These are phyloP conservation scores for Paraphoma sp. DNA, from an alignment of 2,329 filamentous ascomycete genomes.

Conservation along the genomic window DNA sequence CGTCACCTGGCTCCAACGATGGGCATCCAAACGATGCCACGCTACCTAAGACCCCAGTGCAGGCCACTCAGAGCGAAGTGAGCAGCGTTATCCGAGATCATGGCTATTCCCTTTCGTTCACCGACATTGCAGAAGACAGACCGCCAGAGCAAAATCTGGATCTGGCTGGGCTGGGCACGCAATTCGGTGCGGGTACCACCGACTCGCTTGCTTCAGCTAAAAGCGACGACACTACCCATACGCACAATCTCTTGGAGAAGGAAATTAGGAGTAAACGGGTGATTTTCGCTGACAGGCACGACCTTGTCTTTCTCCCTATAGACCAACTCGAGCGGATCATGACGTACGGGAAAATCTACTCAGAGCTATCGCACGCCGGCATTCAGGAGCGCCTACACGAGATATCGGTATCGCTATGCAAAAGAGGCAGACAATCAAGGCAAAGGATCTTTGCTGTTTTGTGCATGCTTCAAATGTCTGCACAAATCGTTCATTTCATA, in stretches of 20 bases:
- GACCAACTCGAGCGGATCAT: not conserved
- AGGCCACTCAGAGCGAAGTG: not conserved
- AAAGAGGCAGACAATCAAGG: not conserved
- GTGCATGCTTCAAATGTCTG: slow-evolving; percentile 1
- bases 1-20: no score
- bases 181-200: no score
- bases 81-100: not conserved
- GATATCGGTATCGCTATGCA: not conserved
- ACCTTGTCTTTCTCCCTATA: not conserved
- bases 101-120: not conserved
- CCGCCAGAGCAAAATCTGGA: not conserved
- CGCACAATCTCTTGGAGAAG: no score
- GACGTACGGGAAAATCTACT: not conserved
- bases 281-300: no score
- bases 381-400: not conserved
- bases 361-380: not conserved
- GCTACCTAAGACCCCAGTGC: not conserved
- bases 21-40: not conserved
- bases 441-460: slow-evolving; percentile 6
- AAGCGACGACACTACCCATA: no score
- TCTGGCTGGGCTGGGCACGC: not conserved
- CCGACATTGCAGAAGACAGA: not conserved
- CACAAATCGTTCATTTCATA: not conserved
- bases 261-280: no score
- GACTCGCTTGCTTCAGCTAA: no score